Percentiles rank a stretch among this genome's conserved stretches.
phyloP scores from a whole-genome alignment of 2,329 filamentous ascomycete species.

The Septoria petroselini region DNA sequence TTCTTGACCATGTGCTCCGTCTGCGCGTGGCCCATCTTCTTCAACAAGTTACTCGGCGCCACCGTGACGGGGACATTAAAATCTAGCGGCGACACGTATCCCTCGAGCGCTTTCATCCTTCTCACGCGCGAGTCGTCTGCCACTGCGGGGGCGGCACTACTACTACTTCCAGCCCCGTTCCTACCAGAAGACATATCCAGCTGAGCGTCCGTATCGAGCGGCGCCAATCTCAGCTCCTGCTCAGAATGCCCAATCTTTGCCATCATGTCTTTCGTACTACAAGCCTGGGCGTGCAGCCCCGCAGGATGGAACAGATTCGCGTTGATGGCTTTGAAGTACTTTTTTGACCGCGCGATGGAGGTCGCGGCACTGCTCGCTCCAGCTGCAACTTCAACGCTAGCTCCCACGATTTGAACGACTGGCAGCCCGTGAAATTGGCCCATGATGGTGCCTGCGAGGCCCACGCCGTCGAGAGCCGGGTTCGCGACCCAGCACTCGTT shows the following conservation, averaged over 20 bases:
- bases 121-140: slow-evolving; percentile 26
- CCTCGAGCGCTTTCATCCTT: slow-evolving; percentile 24
- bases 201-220: neutral
- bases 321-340: slow-evolving; percentile 16
- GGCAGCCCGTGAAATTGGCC: slow-evolving; percentile 26
- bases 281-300: slow-evolving; percentile 5
- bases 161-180: neutral
- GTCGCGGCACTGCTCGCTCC: slow-evolving; percentile 16
- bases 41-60: slow-evolving; percentile 18
- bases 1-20: slow-evolving; percentile 24
- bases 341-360: slow-evolving; percentile 10
- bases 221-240: neutral
- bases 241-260: slow-evolving; percentile 8
- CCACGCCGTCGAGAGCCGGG: slow-evolving; percentile 29
- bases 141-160: neutral
- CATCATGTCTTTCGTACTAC: slow-evolving; percentile 16
- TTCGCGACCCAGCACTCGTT: slow-evolving; percentile 33
- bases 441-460: slow-evolving; percentile 27
- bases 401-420: slow-evolving; percentile 24
- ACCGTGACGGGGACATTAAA: slow-evolving; percentile 24
- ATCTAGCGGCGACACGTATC: slow-evolving; percentile 26
- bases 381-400: slow-evolving; percentile 24
- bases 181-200: neutral
- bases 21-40: slow-evolving; percentile 22
- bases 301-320: slow-evolving; percentile 9